These are phyloP conservation scores for Glonium stellatum DNA, from an alignment of 495 filamentous ascomycete species.

Conservation along the genomic window DNA sequence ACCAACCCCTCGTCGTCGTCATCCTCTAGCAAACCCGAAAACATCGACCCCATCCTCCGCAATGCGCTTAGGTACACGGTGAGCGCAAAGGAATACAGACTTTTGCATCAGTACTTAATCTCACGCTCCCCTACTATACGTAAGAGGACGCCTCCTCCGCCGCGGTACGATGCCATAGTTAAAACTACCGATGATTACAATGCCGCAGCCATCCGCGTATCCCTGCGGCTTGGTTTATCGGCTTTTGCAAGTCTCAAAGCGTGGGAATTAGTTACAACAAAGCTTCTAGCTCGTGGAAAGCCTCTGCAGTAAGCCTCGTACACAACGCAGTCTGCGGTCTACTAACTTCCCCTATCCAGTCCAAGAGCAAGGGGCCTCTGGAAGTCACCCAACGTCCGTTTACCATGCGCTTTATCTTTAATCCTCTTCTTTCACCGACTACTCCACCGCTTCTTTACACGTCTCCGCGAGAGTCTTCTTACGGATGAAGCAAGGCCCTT, in stretches of 20 bases:
- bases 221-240: constrained; percentile 66
- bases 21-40: constrained; percentile 17
- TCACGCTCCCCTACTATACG: constrained; percentile 54
- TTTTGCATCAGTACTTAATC: constrained; percentile 69
- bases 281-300: constrained; percentile 34
- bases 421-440: constrained; percentile 82
- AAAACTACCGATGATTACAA: constrained; percentile 62
- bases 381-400: constrained; percentile 63
- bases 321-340: not conserved
- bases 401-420: constrained; percentile 73
- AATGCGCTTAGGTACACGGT: constrained; percentile 78
- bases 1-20: constrained; percentile 11
- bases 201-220: constrained; percentile 67
- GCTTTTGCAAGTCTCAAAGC: constrained; percentile 64
- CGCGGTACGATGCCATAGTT: constrained; percentile 46
- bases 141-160: constrained; percentile 53
- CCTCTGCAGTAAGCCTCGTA: constrained; percentile 35
- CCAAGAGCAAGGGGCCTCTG: constrained; percentile 46
- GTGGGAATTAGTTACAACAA: constrained; percentile 50
- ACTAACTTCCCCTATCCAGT: constrained; percentile 3
- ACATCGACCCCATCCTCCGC: constrained; percentile 56
- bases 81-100: constrained; percentile 75
- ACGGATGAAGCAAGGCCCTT: constrained; percentile 68
- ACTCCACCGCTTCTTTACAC: constrained; percentile 81
- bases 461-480: constrained; percentile 70